These are phyloP conservation scores for Strobilomyces confusus DNA, from an alignment of 768 basidiomycete species.

Conservation along the genomic window DNA sequence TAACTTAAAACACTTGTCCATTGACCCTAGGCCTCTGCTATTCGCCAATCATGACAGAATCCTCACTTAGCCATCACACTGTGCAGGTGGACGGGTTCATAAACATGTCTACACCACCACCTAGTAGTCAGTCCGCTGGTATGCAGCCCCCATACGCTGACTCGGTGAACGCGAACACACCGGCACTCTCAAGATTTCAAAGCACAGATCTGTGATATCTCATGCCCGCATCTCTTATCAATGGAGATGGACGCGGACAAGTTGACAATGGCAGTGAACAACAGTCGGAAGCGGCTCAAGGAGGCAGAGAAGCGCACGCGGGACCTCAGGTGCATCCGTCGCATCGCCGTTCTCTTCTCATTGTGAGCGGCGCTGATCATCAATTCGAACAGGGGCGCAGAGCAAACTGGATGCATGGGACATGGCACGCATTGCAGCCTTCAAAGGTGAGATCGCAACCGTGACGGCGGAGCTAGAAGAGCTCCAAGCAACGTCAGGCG, in stretches of 20 bases:
- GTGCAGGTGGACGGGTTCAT: too few relatives aligned
- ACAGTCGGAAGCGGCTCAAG: constrained; percentile 41
- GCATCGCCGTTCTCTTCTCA: not conserved
- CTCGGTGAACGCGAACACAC: too few relatives aligned
- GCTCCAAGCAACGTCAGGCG: constrained; percentile 58
- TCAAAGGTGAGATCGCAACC: constrained; percentile 67
- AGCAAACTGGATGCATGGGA: constrained; percentile 83
- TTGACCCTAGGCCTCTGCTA: too few relatives aligned
- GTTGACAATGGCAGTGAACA: constrained; percentile 77
- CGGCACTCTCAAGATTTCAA: too few relatives aligned
- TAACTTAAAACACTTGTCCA: too few relatives aligned
- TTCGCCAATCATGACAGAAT: too few relatives aligned
- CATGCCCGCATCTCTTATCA: constrained; percentile 68
- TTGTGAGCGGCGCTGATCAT: not conserved
- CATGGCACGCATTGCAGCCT: constrained; percentile 63
- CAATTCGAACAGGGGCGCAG: constrained; percentile 53
- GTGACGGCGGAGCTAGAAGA: constrained; percentile 55
- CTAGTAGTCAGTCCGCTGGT: too few relatives aligned
- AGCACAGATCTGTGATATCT: too few relatives aligned
- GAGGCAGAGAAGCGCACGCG: constrained; percentile 82
- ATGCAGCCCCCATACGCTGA: too few relatives aligned
- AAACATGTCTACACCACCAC: too few relatives aligned
- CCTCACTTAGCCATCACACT: too few relatives aligned
- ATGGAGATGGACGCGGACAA: constrained; percentile 82
- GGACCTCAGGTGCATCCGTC: constrained; percentile 69